phyloP scores from a whole-genome alignment of 148 eudicot genomes.

The Cornus controversa region DNA sequence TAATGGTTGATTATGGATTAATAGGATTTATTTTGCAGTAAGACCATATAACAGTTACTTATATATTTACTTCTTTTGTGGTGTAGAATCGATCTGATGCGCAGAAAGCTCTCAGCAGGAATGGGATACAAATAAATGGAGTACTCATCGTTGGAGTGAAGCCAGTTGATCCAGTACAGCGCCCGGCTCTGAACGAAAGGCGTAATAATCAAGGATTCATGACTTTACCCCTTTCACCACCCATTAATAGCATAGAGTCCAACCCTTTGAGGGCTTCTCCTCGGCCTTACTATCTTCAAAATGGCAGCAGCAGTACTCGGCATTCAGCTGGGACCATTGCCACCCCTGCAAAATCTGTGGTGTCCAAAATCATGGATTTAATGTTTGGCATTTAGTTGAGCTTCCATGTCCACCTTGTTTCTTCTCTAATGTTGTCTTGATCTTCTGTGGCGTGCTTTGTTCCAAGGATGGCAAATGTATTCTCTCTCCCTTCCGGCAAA shows the following conservation, averaged over 20 bases:
- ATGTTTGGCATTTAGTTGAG: slow-evolving; percentile 78
- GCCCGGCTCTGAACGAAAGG: slow-evolving; percentile 67
- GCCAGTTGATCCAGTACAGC: slow-evolving; percentile 73
- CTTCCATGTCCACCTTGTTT: not conserved
- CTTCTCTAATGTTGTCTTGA: too few species aligned
- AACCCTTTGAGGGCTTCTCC: slow-evolving; percentile 34
- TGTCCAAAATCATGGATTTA: slow-evolving; percentile 72
- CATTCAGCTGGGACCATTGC: slow-evolving; percentile 75
- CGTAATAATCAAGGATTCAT: slow-evolving; percentile 79
- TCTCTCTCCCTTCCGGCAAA: not conserved
- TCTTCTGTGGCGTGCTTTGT: not conserved
- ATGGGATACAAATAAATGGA: slow-evolving; percentile 81
- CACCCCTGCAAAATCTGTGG: slow-evolving; percentile 75
- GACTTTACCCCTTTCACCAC: slow-evolving; percentile 55
- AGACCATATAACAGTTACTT: not conserved
- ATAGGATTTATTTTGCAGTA: not conserved
- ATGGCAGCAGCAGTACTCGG: slow-evolving; percentile 40
- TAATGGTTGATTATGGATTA: not conserved
- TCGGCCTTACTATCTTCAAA: slow-evolving; percentile 53
- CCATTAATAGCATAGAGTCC: slow-evolving; percentile 42
- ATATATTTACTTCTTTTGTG: slow-evolving; percentile 10
- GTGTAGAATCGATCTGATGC: slow-evolving; percentile 84
- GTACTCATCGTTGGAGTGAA: slow-evolving; percentile 89
- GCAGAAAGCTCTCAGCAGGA: slow-evolving; percentile 80
- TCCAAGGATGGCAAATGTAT: not conserved